These are phyloP conservation scores for Acrocalymma vagum DNA, from an alignment of 2,329 filamentous ascomycete genomes.

Conservation along the genomic window DNA sequence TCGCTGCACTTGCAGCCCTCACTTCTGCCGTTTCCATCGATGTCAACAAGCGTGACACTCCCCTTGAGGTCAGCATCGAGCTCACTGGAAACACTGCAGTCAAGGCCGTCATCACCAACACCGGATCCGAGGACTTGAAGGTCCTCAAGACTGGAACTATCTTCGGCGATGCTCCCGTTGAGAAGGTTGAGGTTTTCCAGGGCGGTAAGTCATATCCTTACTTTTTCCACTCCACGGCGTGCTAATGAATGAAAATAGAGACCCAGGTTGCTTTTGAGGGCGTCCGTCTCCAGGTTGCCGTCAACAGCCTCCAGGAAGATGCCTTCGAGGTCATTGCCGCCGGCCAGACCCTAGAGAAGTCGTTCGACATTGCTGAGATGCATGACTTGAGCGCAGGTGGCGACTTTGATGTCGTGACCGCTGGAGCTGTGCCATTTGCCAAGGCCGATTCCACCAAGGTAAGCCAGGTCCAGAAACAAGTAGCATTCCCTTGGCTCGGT, in stretches of 20 bases:
- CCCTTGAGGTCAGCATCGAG: constrained; percentile 51
- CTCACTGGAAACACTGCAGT: constrained; percentile 59
- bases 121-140: constrained; percentile 57
- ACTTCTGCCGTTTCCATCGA: constrained; percentile 25
- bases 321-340: constrained; percentile 59
- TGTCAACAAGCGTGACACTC: constrained; percentile 46
- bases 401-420: constrained; percentile 61
- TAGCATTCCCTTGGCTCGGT: neutral
- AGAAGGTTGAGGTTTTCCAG: constrained; percentile 62
- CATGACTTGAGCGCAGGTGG: constrained; percentile 62
- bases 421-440: constrained; percentile 66
- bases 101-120: constrained; percentile 63
- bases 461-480: too few relatives aligned
- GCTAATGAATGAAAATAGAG: too few relatives aligned
- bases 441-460: constrained; percentile 58
- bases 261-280: constrained; percentile 61
- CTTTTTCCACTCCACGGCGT: too few relatives aligned
- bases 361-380: constrained; percentile 63
- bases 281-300: constrained; percentile 58
- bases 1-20: constrained; percentile 23
- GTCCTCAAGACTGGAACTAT: constrained; percentile 62
- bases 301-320: constrained; percentile 54
- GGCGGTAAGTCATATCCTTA: constrained; percentile 54
- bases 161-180: constrained; percentile 58
- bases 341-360: constrained; percentile 58